Conservation (phyloP, 176 grass and related monocot species). For the Rhynchospora pubera region DNA sequence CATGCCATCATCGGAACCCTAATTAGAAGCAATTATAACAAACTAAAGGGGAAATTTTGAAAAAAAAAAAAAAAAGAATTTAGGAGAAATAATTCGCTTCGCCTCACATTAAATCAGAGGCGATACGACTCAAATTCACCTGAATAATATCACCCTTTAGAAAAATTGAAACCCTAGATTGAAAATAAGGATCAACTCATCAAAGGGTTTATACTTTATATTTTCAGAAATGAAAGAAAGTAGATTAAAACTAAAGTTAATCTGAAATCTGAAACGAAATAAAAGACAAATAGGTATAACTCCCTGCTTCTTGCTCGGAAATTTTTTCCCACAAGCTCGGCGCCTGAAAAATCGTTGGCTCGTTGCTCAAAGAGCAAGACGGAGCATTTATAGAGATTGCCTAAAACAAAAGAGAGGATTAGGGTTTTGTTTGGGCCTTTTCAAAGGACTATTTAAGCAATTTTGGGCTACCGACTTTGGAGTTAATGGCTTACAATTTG, state of each 20-base stretch:
- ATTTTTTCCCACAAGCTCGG: neutral
- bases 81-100: conserved; percentile 89
- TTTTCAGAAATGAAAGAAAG: neutral
- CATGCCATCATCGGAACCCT: conserved; percentile 69
- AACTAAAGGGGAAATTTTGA: neutral
- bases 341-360: neutral
- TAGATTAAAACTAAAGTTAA: neutral
- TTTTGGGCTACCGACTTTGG: neutral
- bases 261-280: neutral
- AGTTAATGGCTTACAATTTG: neutral
- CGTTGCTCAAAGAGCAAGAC: neutral
- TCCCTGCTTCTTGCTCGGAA: neutral
- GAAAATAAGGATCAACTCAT: conserved; percentile 58
- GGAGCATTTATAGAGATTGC: conserved; percentile 7
- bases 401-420: neutral
- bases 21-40: neutral
- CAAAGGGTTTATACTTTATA: conserved; percentile 30
- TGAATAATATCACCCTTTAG: conserved; percentile 44
- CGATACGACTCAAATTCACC: conserved; percentile 87
- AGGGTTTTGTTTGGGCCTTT: neutral
- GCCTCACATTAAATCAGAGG: conserved; percentile 38
- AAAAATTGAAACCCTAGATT: conserved; percentile 55
- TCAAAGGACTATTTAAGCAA: neutral
- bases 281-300: neutral
- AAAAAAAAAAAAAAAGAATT: conserved; percentile 9